Percentiles rank a stretch among this genome's conserved stretches.
phyloP scores from a whole-genome alignment of 164 flowering plant genomes.

The Vitis vinifera region DNA sequence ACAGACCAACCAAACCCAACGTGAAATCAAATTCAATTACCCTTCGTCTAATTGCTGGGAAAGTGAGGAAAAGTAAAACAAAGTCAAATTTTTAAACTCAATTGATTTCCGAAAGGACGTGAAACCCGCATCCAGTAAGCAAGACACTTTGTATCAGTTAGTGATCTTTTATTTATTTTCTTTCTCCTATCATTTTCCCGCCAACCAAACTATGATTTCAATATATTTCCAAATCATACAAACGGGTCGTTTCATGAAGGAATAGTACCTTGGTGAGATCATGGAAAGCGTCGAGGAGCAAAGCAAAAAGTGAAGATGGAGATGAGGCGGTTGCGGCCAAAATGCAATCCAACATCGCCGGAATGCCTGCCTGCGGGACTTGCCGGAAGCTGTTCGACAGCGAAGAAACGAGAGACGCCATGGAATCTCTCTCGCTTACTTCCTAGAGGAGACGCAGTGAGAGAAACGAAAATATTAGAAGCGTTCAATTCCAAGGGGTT shows the following conservation, averaged over 20 bases:
- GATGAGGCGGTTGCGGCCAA: conserved; percentile 51
- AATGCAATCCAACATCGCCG: conserved; percentile 73
- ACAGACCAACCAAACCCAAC: conserved; percentile 10
- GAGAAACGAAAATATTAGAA: neutral
- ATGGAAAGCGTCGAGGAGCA: conserved; percentile 54
- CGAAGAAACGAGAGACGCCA: conserved; percentile 37
- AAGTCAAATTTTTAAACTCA: no score
- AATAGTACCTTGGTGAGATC: conserved; percentile 38
- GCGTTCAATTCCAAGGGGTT: no score
- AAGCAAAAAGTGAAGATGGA: conserved; percentile 51
- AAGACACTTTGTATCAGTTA: no score
- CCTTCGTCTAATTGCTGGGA: neutral
- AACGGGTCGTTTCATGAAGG: neutral
- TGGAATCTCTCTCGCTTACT: conserved; percentile 15
- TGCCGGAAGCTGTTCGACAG: conserved; percentile 50
- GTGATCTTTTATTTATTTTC: neutral
- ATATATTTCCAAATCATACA: neutral
- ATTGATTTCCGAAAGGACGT: no score
- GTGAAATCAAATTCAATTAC: neutral
- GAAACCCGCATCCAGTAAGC: no score
- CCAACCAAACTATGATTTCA: neutral
- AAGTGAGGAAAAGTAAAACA: neutral
- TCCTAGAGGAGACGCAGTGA: no score
- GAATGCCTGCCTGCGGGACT: conserved; percentile 67
- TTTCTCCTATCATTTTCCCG: neutral